Evolutionary conservation across 1,284 basidiomycete species (phyloP).

Genomic region (Phenoliferia sp.): DNA sequence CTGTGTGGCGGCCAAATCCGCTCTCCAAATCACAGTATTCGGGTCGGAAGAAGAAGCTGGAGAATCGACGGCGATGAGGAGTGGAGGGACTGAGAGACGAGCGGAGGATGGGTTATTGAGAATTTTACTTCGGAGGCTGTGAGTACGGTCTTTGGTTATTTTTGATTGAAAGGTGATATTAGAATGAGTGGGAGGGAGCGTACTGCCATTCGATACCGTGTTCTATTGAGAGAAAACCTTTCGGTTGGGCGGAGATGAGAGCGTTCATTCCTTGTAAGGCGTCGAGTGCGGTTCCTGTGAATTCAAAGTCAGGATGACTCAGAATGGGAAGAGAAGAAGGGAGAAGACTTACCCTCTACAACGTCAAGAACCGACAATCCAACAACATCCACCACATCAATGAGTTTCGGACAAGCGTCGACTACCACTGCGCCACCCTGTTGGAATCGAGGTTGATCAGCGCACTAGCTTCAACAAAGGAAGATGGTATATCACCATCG

Average conservation of each 20-base stretch:
- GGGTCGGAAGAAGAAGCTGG: slow-evolving; percentile 55
- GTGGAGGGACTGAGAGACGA: slow-evolving; percentile 73
- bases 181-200: slow-evolving; percentile 43
- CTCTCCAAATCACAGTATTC: slow-evolving; percentile 60
- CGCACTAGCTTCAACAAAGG: not conserved
- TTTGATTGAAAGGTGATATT: slow-evolving; percentile 3
- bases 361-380: slow-evolving; percentile 91
- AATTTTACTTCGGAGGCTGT: slow-evolving; percentile 65
- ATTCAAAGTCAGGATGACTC: not conserved
- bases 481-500: slow-evolving; percentile 41
- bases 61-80: slow-evolving; percentile 51
- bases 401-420: slow-evolving; percentile 55
- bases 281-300: slow-evolving; percentile 81
- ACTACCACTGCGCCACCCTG: slow-evolving; percentile 80
- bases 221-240: slow-evolving; percentile 73
- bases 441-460: not conserved
- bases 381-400: slow-evolving; percentile 65
- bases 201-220: slow-evolving; percentile 95
- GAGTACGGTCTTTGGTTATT: not conserved
- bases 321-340: not conserved
- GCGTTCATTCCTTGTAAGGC: slow-evolving; percentile 84
- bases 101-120: slow-evolving; percentile 76
- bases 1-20: slow-evolving; percentile 74
- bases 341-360: slow-evolving; percentile 69
- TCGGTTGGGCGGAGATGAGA: slow-evolving; percentile 78